Percentiles rank a stretch among this genome's conserved stretches.
Conservation (phyloP, 1,139 yeast species). For the Kluyveromyces sp. region DNA sequence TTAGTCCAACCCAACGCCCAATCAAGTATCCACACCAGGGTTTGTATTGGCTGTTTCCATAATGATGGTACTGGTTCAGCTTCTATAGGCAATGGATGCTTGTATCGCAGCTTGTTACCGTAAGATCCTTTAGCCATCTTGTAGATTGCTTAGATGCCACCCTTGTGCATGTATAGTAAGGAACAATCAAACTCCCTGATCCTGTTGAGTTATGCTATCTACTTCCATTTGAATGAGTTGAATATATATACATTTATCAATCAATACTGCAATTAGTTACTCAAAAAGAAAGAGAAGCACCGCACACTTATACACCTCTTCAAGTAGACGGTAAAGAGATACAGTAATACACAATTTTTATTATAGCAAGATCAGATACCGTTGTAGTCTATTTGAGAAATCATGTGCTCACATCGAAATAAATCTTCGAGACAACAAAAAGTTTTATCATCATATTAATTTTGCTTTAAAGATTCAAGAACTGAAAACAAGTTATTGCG, state of each 20-base stretch:
- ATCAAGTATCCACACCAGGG: slow-evolving; percentile 38
- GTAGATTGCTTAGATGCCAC: background rate
- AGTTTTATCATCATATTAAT: slow-evolving; percentile 37
- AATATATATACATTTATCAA: too few species aligned
- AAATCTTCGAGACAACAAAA: slow-evolving; percentile 47
- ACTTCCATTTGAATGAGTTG: too few species aligned
- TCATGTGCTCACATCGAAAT: slow-evolving; percentile 63
- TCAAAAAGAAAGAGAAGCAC: too few species aligned
- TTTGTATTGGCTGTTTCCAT: slow-evolving; percentile 51
- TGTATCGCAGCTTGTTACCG: slow-evolving; percentile 26
- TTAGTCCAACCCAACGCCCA: background rate
- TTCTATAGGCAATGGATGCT: slow-evolving; percentile 35
- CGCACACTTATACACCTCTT: too few species aligned
- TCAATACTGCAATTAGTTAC: too few species aligned
- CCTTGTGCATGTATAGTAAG: background rate
- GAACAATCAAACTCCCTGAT: too few species aligned
- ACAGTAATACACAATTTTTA: too few species aligned
- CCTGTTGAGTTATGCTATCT: too few species aligned
- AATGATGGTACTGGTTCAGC: slow-evolving; percentile 39
- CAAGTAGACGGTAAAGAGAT: too few species aligned
- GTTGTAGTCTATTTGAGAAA: slow-evolving; percentile 96
- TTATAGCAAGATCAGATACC: slow-evolving; percentile 71
- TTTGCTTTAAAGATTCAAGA: too few species aligned
- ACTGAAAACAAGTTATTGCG: too few species aligned
- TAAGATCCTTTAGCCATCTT: slow-evolving; percentile 29